phyloP scores from a whole-genome alignment of 352 stramenopile species.

The Phytophthora melonis region DNA sequence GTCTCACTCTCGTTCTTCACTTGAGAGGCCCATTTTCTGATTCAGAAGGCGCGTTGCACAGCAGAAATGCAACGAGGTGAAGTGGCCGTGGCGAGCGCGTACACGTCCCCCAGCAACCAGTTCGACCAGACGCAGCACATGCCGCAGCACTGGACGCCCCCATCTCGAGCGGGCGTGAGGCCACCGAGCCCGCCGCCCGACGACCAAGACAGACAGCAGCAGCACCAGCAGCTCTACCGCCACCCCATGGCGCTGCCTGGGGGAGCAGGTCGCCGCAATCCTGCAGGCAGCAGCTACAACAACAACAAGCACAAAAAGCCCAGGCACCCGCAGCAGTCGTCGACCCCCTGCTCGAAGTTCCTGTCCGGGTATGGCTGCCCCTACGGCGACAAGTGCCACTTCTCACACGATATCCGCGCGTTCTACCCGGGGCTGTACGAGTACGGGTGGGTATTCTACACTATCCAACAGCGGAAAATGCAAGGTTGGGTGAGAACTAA shows the following conservation, averaged over 20 bases:
- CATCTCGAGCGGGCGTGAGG: not conserved
- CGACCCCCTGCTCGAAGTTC: conserved; percentile 55
- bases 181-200: conserved; percentile 12
- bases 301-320: conserved; percentile 33
- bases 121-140: conserved; percentile 30
- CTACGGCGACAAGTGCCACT: conserved; percentile 68
- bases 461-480: not conserved
- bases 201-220: conserved; percentile 1
- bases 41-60: conserved; percentile 12
- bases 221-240: not conserved
- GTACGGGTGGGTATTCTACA: conserved; percentile 14
- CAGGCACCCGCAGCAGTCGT: conserved; percentile 3
- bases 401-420: conserved; percentile 52
- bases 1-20: too few relatives aligned
- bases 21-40: conserved; percentile 10
- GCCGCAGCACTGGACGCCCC: conserved; percentile 14
- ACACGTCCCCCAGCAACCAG: conserved; percentile 24
- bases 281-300: not conserved
- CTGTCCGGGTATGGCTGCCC: conserved; percentile 47
- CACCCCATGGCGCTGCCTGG: not conserved
- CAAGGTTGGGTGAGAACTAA: not conserved
- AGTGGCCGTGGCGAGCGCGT: conserved; percentile 54
- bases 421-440: conserved; percentile 40
- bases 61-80: conserved; percentile 43
- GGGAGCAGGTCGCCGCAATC: conserved; percentile 8